Conservation (phyloP, 106 monocot species). For the Apostasia shenzhenica region DNA sequence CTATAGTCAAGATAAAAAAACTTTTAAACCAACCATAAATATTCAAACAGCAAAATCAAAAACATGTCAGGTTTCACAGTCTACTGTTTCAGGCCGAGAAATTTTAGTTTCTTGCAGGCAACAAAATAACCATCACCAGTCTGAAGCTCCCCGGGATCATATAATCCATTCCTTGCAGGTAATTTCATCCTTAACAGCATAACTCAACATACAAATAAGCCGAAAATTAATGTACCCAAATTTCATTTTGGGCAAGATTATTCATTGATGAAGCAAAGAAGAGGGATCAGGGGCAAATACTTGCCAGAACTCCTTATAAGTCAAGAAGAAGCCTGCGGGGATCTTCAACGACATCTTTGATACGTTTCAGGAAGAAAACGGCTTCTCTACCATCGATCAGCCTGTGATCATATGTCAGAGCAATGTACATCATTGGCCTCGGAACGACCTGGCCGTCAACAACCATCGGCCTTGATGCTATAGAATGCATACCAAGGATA, state of each 20-base stretch:
- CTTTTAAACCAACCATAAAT: too few species aligned
- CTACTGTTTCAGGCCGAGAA: too few species aligned
- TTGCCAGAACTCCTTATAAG: constrained; percentile 21
- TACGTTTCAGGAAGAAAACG: constrained; percentile 71
- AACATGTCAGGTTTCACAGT: too few species aligned
- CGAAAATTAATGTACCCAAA: background rate
- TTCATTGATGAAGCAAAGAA: background rate
- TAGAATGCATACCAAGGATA: constrained; percentile 92
- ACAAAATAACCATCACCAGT: too few species aligned
- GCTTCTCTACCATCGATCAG: constrained; percentile 94
- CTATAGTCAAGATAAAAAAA: too few species aligned
- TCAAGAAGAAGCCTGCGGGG: constrained; percentile 86
- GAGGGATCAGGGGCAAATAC: too few species aligned
- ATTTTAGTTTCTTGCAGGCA: too few species aligned
- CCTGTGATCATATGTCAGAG: constrained; percentile 87
- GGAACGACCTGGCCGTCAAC: constrained; percentile 49
- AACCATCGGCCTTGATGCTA: constrained; percentile 69
- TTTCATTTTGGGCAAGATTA: background rate
- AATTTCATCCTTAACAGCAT: constrained; percentile 4
- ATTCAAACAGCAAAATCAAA: too few species aligned
- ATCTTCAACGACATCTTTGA: constrained; percentile 93
- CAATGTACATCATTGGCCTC: constrained; percentile 95
- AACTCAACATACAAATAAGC: background rate
- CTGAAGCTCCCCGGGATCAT: too few species aligned
- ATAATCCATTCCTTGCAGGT: background rate